phyloP scores from a whole-genome alignment of 2,329 filamentous ascomycete genomes.

The Colletotrichum sp. region DNA sequence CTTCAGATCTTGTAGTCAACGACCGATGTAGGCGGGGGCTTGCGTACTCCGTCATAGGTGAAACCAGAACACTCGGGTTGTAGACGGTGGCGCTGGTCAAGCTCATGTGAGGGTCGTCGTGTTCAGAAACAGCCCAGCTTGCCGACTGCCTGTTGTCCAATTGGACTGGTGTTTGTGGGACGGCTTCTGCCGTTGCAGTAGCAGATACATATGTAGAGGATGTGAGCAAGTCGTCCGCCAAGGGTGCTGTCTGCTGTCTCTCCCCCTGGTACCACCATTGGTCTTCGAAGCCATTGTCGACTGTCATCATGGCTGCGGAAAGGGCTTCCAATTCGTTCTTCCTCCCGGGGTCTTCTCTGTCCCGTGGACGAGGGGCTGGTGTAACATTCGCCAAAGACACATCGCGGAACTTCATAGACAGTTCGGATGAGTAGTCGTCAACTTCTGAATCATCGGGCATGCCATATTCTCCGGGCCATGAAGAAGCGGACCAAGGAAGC shows the following conservation, averaged over 20 bases:
- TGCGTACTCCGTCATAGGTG: conserved; percentile 38
- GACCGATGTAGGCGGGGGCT: conserved; percentile 33
- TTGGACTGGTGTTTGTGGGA: not conserved
- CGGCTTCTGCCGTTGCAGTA: not conserved
- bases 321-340: conserved; percentile 48
- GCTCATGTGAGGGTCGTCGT: conserved; percentile 1
- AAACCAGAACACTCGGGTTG: conserved; percentile 31
- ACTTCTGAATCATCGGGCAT: conserved; percentile 5
- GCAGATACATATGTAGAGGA: conserved; percentile 10
- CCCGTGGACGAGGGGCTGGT: not conserved
- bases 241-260: conserved; percentile 25
- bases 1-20: conserved; percentile 45
- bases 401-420: conserved; percentile 18
- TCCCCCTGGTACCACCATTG: conserved; percentile 61
- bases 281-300: conserved; percentile 62
- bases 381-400: not conserved
- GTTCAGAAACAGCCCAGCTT: conserved; percentile 29
- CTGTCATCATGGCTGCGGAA: conserved; percentile 58
- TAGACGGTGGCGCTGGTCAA: conserved; percentile 9
- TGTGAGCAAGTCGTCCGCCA: conserved; percentile 28
- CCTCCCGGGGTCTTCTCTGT: conserved; percentile 11
- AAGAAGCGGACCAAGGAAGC: conserved; percentile 49
- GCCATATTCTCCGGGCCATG: conserved; percentile 30
- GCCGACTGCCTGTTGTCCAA: conserved; percentile 21
- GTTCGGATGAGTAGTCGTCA: conserved; percentile 10